Percentiles rank a stretch among this genome's conserved stretches.
phyloP scores from a whole-genome alignment of 1,284 basidiomycete species.

The Phenoliferia sp. region DNA sequence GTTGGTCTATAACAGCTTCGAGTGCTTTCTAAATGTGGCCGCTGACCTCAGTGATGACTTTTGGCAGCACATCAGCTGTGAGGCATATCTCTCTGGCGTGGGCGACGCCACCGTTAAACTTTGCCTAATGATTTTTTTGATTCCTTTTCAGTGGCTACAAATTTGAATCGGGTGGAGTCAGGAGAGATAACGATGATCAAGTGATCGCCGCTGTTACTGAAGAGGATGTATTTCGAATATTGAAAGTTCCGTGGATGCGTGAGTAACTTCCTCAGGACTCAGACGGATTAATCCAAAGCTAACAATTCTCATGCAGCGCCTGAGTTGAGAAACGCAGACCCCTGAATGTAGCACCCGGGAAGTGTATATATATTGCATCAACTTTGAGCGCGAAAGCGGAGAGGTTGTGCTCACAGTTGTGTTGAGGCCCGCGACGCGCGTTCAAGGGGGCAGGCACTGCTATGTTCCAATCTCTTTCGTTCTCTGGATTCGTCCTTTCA shows the following conservation, averaged over 20 bases:
- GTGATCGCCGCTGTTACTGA: conserved; percentile 10
- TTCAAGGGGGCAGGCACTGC: no score
- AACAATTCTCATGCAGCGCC: conserved; percentile 2
- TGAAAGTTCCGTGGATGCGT: conserved; percentile 61
- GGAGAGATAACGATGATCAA: conserved; percentile 2
- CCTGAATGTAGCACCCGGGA: no score
- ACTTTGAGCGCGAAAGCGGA: no score
- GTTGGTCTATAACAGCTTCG: neutral
- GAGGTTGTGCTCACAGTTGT: no score
- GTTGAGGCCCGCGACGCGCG: no score
- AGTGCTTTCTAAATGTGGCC: neutral
- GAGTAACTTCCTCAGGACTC: conserved; percentile 59
- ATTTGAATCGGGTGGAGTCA: conserved; percentile 53
- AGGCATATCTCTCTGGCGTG: no score
- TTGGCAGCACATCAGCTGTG: no score
- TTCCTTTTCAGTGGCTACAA: conserved; percentile 56
- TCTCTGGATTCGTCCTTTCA: no score
- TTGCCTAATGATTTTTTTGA: neutral
- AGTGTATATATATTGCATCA: no score
- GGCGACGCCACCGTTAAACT: neutral
- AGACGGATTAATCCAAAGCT: conserved; percentile 52
- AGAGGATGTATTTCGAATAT: conserved; percentile 27
- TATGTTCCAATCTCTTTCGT: no score
- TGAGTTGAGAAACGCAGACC: conserved; percentile 14
- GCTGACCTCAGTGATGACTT: no score